Percentiles rank a stretch among this genome's conserved stretches.
phyloP scores from a whole-genome alignment of 805 yeast species.

The Nakazawaea laoshanensis region DNA sequence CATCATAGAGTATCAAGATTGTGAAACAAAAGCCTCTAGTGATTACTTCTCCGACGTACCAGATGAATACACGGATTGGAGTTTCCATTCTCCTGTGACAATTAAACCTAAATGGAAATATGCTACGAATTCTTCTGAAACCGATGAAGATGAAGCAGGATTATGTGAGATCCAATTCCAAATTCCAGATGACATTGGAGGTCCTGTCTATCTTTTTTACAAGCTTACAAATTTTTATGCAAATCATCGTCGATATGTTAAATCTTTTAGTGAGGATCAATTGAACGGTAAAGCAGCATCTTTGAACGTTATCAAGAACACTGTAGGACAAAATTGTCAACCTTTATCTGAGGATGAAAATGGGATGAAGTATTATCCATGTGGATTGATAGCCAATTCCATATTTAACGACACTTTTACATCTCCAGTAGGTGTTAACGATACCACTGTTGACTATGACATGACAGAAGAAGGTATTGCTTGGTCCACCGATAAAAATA shows the following conservation, averaged over 20 bases:
- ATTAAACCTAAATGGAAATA: conserved; percentile 62
- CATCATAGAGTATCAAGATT: conserved; percentile 67
- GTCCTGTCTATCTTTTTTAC: conserved; percentile 74
- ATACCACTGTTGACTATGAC: conserved; percentile 31
- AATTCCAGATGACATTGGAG: conserved; percentile 62
- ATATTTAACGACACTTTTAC: conserved; percentile 70
- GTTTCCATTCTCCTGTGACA: conserved; percentile 39
- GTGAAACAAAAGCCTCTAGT: conserved; percentile 41
- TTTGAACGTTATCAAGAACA: conserved; percentile 40
- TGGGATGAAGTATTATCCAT: conserved; percentile 61
- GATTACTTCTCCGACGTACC: conserved; percentile 50
- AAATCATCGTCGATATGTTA: conserved; percentile 92
- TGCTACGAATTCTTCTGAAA: conserved; percentile 27
- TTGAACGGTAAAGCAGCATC: conserved; percentile 66
- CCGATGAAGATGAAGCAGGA: conserved; percentile 36
- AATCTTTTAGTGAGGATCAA: conserved; percentile 74
- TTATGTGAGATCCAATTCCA: conserved; percentile 68
- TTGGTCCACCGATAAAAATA: conserved; percentile 60
- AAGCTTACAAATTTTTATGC: conserved; percentile 82
- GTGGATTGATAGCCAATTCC: conserved; percentile 79
- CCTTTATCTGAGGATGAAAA: conserved; percentile 45
- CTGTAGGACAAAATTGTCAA: conserved; percentile 50
- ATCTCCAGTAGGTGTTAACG: conserved; percentile 34
- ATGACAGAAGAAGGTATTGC: conserved; percentile 52
- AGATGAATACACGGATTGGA: conserved; percentile 40